Base-by-base conservation (phyloP, 352 stramenopile genomes). In the Pythium oligandrum region DNA sequence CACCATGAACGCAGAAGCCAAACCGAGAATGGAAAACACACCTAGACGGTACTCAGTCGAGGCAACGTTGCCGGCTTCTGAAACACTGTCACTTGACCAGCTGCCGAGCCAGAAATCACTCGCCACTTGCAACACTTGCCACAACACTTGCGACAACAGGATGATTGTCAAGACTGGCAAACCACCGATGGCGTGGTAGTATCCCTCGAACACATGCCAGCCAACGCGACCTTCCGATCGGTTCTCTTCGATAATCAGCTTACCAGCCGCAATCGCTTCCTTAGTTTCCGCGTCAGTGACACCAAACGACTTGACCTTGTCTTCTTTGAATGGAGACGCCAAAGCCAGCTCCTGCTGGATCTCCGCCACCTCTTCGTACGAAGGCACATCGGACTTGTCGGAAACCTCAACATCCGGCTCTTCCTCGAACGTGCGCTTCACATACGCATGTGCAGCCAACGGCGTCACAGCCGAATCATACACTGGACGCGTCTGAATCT, bases 71-170 rank as follows among this genome's bases (percentile, higher is more conserved):
- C 11, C 38, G 7, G 38, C 7, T n/a, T n/a, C n/a, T 7, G 54
- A 64, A 63, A 97, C 75, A 50, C 45, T 60, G 40, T 81, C 55
- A 11, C 48, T 73, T 1, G 88, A 86, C 89, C 92, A 98, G 36
- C 75, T 75, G 5, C 88, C 88, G 8, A 98, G 60, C 83, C 89
- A 97, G 64, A 90, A 98, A 52, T 90, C 88, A n/a, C 81, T 93
- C 5, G 64, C 46, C n/a, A 97, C 78, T 51, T 81, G 76, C 2
- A 96, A 51, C 8, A 46, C 65, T 54, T 98, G 86, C 57, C 83
- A 93, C 6, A 77, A 31, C 3, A 70, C 54, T 51, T 93, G 96
- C 3, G 78, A 73, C 35, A 76, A 44, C 17, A 85, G 42, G 10
- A 85, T 55, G 8, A 73, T 9, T 35, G 58, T 36, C 1, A 75